phyloP scores from a whole-genome alignment of 257 asterid genomes.

The Salvia rosmarinus region DNA sequence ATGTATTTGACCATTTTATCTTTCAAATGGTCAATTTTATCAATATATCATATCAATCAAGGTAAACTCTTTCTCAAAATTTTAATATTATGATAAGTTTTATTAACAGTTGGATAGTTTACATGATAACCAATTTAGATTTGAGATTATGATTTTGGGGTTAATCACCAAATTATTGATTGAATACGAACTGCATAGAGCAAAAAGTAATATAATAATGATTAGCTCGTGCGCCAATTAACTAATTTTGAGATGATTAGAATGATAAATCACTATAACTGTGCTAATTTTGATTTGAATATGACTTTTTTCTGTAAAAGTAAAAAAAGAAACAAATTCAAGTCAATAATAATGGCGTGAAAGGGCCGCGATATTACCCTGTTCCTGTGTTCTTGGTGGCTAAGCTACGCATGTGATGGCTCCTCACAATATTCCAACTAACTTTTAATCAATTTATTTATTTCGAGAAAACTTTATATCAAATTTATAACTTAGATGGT shows the following conservation, averaged over 20 bases:
- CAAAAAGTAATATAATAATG: background rate
- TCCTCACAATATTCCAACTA: slow-evolving; percentile 30
- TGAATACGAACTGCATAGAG: background rate
- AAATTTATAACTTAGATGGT: no score
- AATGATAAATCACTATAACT: background rate
- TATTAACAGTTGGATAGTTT: background rate
- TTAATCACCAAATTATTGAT: slow-evolving; percentile 7
- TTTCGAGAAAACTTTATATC: no score
- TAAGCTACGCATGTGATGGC: slow-evolving; percentile 44
- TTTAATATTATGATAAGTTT: no score
- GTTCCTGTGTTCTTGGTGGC: slow-evolving; percentile 36
- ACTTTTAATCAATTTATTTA: background rate
- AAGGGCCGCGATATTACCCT: background rate
- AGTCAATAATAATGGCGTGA: slow-evolving; percentile 30
- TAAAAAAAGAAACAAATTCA: background rate
- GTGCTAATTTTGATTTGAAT: background rate
- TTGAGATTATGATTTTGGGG: background rate
- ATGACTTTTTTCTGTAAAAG: background rate
- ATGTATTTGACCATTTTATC: no score
- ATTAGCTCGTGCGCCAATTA: slow-evolving; percentile 28
- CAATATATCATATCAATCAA: no score
- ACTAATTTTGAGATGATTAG: slow-evolving; percentile 15
- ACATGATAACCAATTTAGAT: background rate
- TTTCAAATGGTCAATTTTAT: no score
- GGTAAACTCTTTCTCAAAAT: no score